Evolutionary conservation across 345 rosid genomes (phyloP).

Genomic region (Pugionium dolabratum): DNA sequence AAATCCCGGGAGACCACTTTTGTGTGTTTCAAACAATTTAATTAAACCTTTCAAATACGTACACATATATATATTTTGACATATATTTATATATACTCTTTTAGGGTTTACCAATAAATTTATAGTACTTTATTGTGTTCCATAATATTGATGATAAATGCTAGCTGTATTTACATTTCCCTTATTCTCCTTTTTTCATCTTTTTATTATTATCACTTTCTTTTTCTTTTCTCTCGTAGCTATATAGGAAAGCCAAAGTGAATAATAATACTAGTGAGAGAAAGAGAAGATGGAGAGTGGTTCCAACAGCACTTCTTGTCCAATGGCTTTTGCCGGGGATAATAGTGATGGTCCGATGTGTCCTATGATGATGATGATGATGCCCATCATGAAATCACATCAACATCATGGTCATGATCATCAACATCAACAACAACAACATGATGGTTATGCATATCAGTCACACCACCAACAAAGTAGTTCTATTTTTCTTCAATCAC

Average conservation of each 20-base stretch:
- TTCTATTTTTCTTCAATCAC: slow-evolving; percentile 42
- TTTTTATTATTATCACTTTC: not conserved
- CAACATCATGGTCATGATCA: slow-evolving; percentile 42
- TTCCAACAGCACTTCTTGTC: slow-evolving; percentile 62
- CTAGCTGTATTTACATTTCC: slow-evolving; percentile 41
- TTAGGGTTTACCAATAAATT: slow-evolving; percentile 42
- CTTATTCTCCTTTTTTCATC: slow-evolving; percentile 15
- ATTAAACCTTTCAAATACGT: not conserved
- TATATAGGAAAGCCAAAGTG: slow-evolving; percentile 51
- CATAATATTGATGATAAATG: slow-evolving; percentile 43
- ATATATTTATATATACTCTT: slow-evolving; percentile 29
- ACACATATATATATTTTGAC: slow-evolving; percentile 5
- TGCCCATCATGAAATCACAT: slow-evolving; percentile 56
- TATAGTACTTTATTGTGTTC: slow-evolving; percentile 40
- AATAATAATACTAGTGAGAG: slow-evolving; percentile 39
- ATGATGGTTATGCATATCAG: slow-evolving; percentile 47
- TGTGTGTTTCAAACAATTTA: slow-evolving; percentile 28
- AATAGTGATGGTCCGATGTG: slow-evolving; percentile 63
- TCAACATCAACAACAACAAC: slow-evolving; percentile 42
- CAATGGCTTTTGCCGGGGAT: slow-evolving; percentile 78
- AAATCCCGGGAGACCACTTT: slow-evolving; percentile 86
- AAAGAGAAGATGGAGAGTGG: slow-evolving; percentile 68
- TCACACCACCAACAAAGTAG: slow-evolving; percentile 44
- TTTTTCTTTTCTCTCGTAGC: slow-evolving; percentile 21
- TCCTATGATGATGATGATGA: slow-evolving; percentile 63